phyloP scores from a whole-genome alignment of 2,329 filamentous ascomycete species.

The Diplodia mutila region DNA sequence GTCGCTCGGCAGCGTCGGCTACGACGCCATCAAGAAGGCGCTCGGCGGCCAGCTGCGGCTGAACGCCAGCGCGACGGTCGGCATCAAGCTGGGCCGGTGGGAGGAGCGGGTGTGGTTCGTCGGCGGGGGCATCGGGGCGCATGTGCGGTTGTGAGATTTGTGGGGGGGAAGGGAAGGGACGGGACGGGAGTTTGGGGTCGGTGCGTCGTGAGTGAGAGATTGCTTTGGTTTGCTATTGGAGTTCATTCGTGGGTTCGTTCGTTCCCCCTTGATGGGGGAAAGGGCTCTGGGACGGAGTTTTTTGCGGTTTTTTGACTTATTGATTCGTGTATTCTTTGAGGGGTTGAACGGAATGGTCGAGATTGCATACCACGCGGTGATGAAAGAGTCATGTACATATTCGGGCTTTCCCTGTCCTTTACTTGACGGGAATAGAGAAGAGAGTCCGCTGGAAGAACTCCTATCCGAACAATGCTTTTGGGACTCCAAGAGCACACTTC shows the following conservation, averaged over 20 bases:
- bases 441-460: not conserved
- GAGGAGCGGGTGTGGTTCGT: slow-evolving; percentile 63
- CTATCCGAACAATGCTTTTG: not conserved
- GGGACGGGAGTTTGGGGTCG: not conserved
- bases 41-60: slow-evolving; percentile 79
- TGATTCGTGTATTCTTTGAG: not conserved
- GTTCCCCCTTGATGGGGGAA: not conserved
- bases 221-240: not conserved
- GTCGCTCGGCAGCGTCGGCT: slow-evolving; percentile 76
- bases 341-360: not conserved
- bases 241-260: not conserved
- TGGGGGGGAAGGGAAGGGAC: too few relatives aligned
- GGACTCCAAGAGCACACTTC: not conserved
- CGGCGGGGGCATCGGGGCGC: slow-evolving; percentile 52
- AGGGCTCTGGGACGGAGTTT: not conserved
- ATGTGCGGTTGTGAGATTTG: slow-evolving; percentile 45
- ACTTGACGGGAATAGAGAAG: not conserved
- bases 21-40: slow-evolving; percentile 77
- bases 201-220: too few relatives aligned
- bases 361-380: not conserved
- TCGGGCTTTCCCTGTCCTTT: not conserved
- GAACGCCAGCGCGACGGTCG: slow-evolving; percentile 76
- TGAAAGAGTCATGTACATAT: not conserved
- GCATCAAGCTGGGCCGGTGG: slow-evolving; percentile 75
- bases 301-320: not conserved